Conservation (phyloP, 768 basidiomycete genomes). For the Lentinula aciculospora region DNA sequence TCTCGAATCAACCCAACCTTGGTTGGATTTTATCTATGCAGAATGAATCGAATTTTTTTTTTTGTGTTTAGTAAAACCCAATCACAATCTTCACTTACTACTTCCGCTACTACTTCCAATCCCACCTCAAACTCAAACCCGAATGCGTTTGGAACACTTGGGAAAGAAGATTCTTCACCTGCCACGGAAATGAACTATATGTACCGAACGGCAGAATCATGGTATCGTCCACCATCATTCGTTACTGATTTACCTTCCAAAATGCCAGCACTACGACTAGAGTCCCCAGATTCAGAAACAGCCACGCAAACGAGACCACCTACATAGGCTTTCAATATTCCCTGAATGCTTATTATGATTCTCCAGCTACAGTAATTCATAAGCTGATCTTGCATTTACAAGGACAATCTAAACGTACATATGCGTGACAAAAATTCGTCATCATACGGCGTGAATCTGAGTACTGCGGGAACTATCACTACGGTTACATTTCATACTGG, state of each 20-base stretch:
- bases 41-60: neutral
- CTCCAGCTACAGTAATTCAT: no score
- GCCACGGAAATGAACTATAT: slow-evolving; percentile 3
- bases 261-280: neutral
- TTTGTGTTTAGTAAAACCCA: neutral
- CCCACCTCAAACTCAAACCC: neutral
- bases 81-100: neutral
- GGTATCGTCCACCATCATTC: slow-evolving; percentile 5
- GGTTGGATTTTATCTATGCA: no score
- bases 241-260: neutral
- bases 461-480: no score
- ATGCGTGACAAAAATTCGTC: neutral
- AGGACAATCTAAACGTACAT: neutral
- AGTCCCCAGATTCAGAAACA: neutral
- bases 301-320: neutral
- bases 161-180: neutral
- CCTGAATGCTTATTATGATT: no score
- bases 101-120: neutral
- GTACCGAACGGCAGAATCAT: neutral
- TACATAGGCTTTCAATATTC: neutral
- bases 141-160: neutral
- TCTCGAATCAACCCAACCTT: no score
- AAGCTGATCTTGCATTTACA: no score
- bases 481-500: no score
- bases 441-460: neutral